Evolutionary conservation across 1,284 basidiomycete genomes (phyloP).

Genomic region (Pascua sp.): DNA sequence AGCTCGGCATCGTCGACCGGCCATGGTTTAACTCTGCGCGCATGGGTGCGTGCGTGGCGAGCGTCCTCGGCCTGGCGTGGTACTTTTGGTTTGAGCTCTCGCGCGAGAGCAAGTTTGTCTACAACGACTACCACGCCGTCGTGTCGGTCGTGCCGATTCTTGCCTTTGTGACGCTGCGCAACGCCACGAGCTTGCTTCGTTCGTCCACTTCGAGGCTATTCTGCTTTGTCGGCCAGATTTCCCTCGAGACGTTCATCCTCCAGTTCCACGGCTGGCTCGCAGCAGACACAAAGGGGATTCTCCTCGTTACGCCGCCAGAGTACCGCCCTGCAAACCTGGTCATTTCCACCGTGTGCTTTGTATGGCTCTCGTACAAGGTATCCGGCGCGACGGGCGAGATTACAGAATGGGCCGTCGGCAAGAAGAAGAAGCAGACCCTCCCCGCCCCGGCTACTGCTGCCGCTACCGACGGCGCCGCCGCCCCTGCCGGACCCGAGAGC

Average conservation of each 20-base stretch:
- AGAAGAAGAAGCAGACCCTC: slow-evolving; percentile 28
- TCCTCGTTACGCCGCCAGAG: slow-evolving; percentile 72
- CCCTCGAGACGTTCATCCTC: slow-evolving; percentile 80
- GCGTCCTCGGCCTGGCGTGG: slow-evolving; percentile 62
- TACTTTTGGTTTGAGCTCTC: slow-evolving; percentile 76
- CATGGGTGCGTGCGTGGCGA: slow-evolving; percentile 55
- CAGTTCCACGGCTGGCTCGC: slow-evolving; percentile 88
- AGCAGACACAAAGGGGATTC: slow-evolving; percentile 76
- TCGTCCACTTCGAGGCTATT: slow-evolving; percentile 67
- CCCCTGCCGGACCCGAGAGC: neutral
- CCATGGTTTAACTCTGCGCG: slow-evolving; percentile 60
- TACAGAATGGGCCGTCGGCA: slow-evolving; percentile 65
- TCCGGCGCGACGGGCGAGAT: slow-evolving; percentile 70
- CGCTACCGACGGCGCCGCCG: neutral
- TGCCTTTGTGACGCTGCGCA: slow-evolving; percentile 70
- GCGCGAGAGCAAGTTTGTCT: slow-evolving; percentile 72
- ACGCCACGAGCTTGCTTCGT: slow-evolving; percentile 66
- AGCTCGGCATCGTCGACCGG: slow-evolving; percentile 66
- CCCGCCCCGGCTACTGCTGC: slow-evolving; percentile 29
- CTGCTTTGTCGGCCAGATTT: slow-evolving; percentile 75
- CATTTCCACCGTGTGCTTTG: slow-evolving; percentile 68
- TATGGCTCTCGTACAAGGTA: slow-evolving; percentile 72
- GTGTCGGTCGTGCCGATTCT: slow-evolving; percentile 75
- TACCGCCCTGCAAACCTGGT: slow-evolving; percentile 73
- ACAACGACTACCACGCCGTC: slow-evolving; percentile 79